Evolutionary conservation across 495 filamentous ascomycete genomes (phyloP), one percentile per base, ranked within the genome.

Genomic region (Neurospora sublineolata): DNA sequence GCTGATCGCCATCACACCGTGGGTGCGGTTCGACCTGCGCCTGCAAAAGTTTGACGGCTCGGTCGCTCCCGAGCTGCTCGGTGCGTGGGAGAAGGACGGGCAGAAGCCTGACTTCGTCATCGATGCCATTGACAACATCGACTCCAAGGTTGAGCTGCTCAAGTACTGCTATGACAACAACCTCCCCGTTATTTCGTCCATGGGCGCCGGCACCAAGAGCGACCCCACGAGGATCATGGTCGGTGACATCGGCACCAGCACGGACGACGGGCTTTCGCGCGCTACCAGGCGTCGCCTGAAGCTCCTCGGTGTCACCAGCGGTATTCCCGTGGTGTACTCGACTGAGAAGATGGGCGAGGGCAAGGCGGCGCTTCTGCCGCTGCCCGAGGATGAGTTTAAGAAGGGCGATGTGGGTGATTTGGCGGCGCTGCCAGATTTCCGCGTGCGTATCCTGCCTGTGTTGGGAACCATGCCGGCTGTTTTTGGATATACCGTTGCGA

Each of bases 71-170:
- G 76, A 75, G 11, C 82, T 97, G 69, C 82, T 99, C 68, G 87
- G 77, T 2, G 80, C 85, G 0, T 91, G 90, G 89, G 80, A 84
- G 40, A 79, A 79, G 1, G 85, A 84, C 9, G 87, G 86, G 16
- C 88, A 87, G 71, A 85, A 84, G 75, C 93, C 93, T 2, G 91
- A 94, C 76, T 99, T 90, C 73, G 89, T 99, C 6, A 88, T 99
- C 33, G 95, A 99, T 81, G 97, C 95, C 16, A 99, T 99, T 73
- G 95, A 99, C 77, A 98, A 99, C 79, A 97, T 98, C 72, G 90
- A 94, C 30, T 97, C 93, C 69, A 99, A 99, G 82, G 95, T 98
- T 18, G 91, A 92, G 69, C 79, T 99, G 70, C 84, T 99, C 69
- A 88, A 92, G 79, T 97, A 97, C 79, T 99, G 95, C 80, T 84